phyloP scores from a whole-genome alignment of 805 yeast species.

The Metschnikowia colocasiae region DNA sequence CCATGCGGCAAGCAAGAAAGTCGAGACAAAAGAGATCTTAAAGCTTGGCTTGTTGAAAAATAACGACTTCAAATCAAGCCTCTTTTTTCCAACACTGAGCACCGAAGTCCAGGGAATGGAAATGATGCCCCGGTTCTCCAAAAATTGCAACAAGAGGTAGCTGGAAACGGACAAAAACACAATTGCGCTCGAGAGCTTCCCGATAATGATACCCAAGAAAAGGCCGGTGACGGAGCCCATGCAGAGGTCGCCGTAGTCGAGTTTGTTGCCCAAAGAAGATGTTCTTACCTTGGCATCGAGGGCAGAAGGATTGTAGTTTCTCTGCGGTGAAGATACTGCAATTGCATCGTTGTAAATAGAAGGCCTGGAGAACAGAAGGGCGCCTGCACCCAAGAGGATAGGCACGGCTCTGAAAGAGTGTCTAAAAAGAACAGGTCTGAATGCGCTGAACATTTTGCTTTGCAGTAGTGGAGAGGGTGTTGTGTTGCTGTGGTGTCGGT shows the following conservation, averaged over 20 bases:
- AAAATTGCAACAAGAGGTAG: slow-evolving; percentile 46
- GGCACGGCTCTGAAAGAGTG: slow-evolving; percentile 13
- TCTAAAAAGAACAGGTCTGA: slow-evolving; percentile 14
- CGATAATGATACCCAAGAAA: slow-evolving; percentile 55
- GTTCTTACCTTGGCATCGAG: slow-evolving; percentile 11
- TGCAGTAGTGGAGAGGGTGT: background rate
- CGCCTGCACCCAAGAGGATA: slow-evolving; percentile 14
- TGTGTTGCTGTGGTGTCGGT: slow-evolving; percentile 1
- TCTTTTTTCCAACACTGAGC: slow-evolving; percentile 29
- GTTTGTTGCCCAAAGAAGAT: slow-evolving; percentile 38
- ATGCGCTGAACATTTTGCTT: slow-evolving; percentile 14
- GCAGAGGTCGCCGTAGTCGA: slow-evolving; percentile 60
- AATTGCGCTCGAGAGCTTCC: slow-evolving; percentile 54
- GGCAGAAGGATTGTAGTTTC: slow-evolving; percentile 11
- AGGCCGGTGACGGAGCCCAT: slow-evolving; percentile 63
- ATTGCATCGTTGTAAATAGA: slow-evolving; percentile 14
- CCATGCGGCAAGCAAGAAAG: slow-evolving; percentile 60
- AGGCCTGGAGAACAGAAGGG: slow-evolving; percentile 11
- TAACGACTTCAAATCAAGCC: slow-evolving; percentile 47
- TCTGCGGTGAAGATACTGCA: slow-evolving; percentile 14
- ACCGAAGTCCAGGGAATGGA: slow-evolving; percentile 42
- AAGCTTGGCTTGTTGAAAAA: slow-evolving; percentile 59
- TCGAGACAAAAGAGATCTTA: slow-evolving; percentile 50
- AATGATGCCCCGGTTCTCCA: slow-evolving; percentile 53
- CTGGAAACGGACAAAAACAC: slow-evolving; percentile 47